Evolutionary conservation across 352 stramenopile genomes (phyloP).

Genomic region (Blastocystis sp.): DNA sequence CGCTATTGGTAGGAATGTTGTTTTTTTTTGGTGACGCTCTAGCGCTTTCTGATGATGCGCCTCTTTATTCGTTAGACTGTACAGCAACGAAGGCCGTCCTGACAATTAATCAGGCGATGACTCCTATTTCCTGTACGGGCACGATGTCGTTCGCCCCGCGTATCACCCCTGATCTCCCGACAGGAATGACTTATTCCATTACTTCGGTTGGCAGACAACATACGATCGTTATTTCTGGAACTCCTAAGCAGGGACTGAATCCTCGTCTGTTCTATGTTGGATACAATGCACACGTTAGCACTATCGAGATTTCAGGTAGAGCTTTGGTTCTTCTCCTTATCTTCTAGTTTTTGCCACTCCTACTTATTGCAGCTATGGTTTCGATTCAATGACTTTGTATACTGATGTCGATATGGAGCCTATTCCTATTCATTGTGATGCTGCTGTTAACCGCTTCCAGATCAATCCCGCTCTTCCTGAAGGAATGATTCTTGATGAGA

Average conservation of each 20-base stretch:
- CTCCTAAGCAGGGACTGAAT: slow-evolving; percentile 43
- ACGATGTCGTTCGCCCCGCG: not conserved
- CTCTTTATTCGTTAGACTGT: not conserved
- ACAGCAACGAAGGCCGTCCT: not conserved
- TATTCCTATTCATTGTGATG: slow-evolving; percentile 48
- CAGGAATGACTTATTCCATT: slow-evolving; percentile 44
- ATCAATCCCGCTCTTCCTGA: slow-evolving; percentile 32
- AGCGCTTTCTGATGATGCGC: not conserved
- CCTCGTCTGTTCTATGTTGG: slow-evolving; percentile 47
- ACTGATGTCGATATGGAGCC: slow-evolving; percentile 50
- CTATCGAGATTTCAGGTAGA: slow-evolving; percentile 39
- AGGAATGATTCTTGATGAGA: slow-evolving; percentile 10
- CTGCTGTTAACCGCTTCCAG: slow-evolving; percentile 3
- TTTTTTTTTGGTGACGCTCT: not conserved
- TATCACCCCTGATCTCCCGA: slow-evolving; percentile 33
- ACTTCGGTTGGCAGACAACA: not conserved
- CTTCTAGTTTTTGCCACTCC: not conserved
- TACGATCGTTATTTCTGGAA: slow-evolving; percentile 24
- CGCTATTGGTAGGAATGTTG: not conserved
- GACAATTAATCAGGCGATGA: slow-evolving; percentile 21
- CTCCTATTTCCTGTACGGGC: not conserved
- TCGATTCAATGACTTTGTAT: slow-evolving; percentile 48
- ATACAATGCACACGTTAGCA: slow-evolving; percentile 36
- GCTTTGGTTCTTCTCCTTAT: not conserved
- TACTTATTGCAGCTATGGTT: slow-evolving; percentile 51